phyloP scores from a whole-genome alignment of 345 rosid species.

The Eucalyptus erythrocorys region DNA sequence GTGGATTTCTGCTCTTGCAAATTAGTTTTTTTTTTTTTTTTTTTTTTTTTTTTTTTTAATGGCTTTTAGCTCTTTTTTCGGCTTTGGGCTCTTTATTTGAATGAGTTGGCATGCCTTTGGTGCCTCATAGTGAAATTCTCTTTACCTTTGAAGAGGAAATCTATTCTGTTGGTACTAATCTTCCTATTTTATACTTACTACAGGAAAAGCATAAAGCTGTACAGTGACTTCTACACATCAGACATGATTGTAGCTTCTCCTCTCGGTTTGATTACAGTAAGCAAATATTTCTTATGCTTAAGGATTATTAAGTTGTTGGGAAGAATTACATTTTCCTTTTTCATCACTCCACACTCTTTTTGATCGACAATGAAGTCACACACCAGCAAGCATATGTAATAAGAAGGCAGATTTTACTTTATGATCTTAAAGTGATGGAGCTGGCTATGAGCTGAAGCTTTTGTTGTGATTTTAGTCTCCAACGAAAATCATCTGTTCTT shows the following conservation, averaged over 20 bases:
- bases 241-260: conserved; percentile 92
- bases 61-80: neutral
- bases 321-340: neutral
- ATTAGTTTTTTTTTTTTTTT: neutral
- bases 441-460: neutral
- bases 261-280: conserved; percentile 49
- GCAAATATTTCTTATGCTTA: neutral
- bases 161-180: neutral
- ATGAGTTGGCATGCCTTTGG: neutral
- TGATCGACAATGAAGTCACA: neutral
- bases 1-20: neutral
- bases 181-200: neutral
- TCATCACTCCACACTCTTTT: neutral
- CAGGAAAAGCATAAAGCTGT: conserved; percentile 77
- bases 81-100: neutral
- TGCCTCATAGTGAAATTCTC: neutral
- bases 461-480: neutral
- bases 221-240: conserved; percentile 74
- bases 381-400: neutral
- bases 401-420: neutral
- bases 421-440: neutral
- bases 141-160: neutral
- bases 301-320: neutral
- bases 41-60: neutral
- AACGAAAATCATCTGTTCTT: neutral